Evolutionary conservation across 306 rosid species (phyloP), one percentile per base, ranked within the genome.

Genomic region (Boehmeria nivea): DNA sequence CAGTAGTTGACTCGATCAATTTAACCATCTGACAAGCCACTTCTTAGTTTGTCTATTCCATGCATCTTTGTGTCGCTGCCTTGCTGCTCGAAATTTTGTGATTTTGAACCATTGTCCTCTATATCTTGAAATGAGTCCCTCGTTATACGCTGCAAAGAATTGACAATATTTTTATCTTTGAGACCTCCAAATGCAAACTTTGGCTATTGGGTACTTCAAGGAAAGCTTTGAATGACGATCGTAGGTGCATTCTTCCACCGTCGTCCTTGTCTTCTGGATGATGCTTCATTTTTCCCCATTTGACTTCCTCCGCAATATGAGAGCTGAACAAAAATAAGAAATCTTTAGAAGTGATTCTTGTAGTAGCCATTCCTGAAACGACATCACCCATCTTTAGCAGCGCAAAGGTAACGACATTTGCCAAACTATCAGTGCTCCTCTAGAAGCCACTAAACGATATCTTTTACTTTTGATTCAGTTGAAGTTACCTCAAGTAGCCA

Each of bases 241-340:
- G 76, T 3, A 95, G 97, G 68, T 83, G 76, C 88, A 85, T 68
- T 69, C 75, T 85, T 49, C 69, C 76, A 37, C 85, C 70, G 22
- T 83, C 86, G 60, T 89, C 95, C 69, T 77, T 78, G 51, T 78
- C 83, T 67, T 69, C 57, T n/a, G 89, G 80, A 53, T 85, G 87
- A 53, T 89, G 86, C 74, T 85, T 89, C 36, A 95, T 87, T 68
- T 87, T 93, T 54, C 93, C 93, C 97, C 95, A 85, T 45, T 75
- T 76, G 28, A 81, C 46, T 75, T 85, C 95, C 71, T 78, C 73
- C 20, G 93, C 89, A 18, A 68, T 67, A 63, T 78, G 89, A 57
- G 93, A 83, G 63, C 95, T 68, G 63, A 83, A 89, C 97, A 95
- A 89, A 72, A 89, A 89, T 75, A 89, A 59, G 76, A 81, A 80